A percentile compares a stretch with the other conserved stretches of the same genome.
These are phyloP conservation scores for Hymenoscyphus fructigenus DNA, from an alignment of 2,329 filamentous ascomycete genomes.

Conservation along the genomic window DNA sequence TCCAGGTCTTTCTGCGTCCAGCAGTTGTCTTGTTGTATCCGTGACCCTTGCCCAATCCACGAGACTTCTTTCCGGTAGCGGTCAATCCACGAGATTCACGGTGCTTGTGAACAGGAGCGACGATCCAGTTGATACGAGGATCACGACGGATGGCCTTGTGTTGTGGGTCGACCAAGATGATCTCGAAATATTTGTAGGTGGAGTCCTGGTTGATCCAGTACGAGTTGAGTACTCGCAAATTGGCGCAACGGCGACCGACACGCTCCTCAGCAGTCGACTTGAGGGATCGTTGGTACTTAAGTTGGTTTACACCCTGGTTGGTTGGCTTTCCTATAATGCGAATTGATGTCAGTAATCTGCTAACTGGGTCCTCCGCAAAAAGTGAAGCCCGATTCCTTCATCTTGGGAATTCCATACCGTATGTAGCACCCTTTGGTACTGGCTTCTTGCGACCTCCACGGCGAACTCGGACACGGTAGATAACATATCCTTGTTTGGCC, in stretches of 20 bases:
- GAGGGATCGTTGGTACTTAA: conserved; percentile 99
- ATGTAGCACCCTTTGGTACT: conserved; percentile 96
- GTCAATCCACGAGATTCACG: conserved; percentile 97
- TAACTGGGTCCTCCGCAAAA: neutral
- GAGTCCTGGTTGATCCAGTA: conserved; percentile 99
- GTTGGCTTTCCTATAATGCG: conserved; percentile 85
- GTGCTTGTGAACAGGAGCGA: conserved; percentile 99
- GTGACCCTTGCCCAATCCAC: conserved; percentile 99
- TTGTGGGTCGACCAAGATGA: conserved; percentile 99
- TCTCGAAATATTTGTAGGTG: conserved; percentile 99
- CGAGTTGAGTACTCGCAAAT: conserved; percentile 98
- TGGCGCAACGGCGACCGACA: conserved; percentile 98
- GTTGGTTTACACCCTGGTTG: conserved; percentile 99
- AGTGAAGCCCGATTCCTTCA: conserved; percentile 7
- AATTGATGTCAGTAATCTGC: conserved; percentile 5
- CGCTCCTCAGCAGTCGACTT: conserved; percentile 98
- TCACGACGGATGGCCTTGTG: conserved; percentile 99
- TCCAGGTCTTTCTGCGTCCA: conserved; percentile 99
- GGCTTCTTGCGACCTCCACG: conserved; percentile 99
- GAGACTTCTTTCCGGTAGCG: conserved; percentile 98
- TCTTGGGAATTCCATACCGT: conserved; percentile 65
- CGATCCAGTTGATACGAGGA: conserved; percentile 99
- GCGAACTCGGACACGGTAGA: conserved; percentile 98
- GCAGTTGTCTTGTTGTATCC: conserved; percentile 98
- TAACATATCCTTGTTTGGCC: conserved; percentile 99